Conservation (phyloP, 495 filamentous ascomycete genomes). For the Glonium stellatum region DNA sequence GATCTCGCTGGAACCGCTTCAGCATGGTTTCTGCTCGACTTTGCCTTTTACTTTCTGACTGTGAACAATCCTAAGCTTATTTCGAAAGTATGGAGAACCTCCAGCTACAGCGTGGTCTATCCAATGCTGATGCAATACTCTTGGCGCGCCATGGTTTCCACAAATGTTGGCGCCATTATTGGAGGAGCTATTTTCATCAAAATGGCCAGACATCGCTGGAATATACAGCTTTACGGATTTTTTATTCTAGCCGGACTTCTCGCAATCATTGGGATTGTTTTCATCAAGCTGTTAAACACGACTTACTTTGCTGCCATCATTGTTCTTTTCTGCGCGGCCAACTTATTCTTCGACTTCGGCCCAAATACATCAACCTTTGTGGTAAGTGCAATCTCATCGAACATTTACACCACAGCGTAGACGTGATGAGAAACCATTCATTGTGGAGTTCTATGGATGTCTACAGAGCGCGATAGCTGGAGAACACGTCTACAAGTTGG, state of each 20-base stretch:
- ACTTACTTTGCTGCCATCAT: not conserved
- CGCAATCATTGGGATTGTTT: not conserved
- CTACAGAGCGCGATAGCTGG: too few species aligned
- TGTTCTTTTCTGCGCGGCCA: not conserved
- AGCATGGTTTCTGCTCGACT: not conserved
- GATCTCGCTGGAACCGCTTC: not conserved
- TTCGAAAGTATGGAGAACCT: not conserved
- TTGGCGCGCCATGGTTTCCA: not conserved
- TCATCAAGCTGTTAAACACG: not conserved
- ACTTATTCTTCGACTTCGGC: slow-evolving; percentile 3
- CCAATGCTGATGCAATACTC: slow-evolving; percentile 1
- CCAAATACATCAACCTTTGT: not conserved
- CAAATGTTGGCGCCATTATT: not conserved
- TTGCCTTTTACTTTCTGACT: not conserved
- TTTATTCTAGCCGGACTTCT: not conserved
- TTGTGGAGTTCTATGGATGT: too few species aligned
- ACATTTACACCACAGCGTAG: too few species aligned
- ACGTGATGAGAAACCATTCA: too few species aligned
- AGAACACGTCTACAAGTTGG: too few species aligned
- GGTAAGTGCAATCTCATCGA: not conserved
- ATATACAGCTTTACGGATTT: not conserved
- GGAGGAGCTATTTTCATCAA: slow-evolving; percentile 2
- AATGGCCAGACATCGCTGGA: not conserved
- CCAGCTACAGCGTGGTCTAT: not conserved
- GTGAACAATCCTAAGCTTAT: slow-evolving; percentile 1